Evolutionary conservation across 495 filamentous ascomycete species (phyloP).

Genomic region (Penicillium bialowiezense): DNA sequence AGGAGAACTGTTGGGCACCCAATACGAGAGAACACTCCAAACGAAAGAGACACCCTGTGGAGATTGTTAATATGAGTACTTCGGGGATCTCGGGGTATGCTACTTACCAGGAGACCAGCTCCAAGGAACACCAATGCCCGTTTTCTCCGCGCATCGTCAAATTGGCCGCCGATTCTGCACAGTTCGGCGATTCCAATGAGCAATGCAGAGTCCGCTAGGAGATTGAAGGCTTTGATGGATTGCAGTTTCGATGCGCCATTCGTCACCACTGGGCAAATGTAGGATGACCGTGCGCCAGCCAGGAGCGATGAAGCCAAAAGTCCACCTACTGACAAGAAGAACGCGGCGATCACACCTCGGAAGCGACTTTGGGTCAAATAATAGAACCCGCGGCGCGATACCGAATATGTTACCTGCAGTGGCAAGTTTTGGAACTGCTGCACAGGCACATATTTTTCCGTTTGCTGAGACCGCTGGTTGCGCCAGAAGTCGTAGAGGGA

Average conservation of each 20-base stretch:
- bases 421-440: slow-evolving; percentile 18
- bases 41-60: slow-evolving; percentile 35
- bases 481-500: slow-evolving; percentile 44
- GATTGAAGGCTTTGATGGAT: slow-evolving; percentile 22
- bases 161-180: slow-evolving; percentile 13
- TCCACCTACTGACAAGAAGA: slow-evolving; percentile 32
- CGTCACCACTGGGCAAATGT: slow-evolving; percentile 43
- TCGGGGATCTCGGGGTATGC: not conserved
- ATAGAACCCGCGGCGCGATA: slow-evolving; percentile 22
- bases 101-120: slow-evolving; percentile 38
- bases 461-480: slow-evolving; percentile 27
- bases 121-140: slow-evolving; percentile 30
- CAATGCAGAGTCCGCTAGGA: slow-evolving; percentile 34
- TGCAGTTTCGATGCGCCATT: slow-evolving; percentile 23
- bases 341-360: slow-evolving; percentile 34
- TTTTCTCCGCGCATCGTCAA: slow-evolving; percentile 26
- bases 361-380: slow-evolving; percentile 26
- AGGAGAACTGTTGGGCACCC: slow-evolving; percentile 22
- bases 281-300: slow-evolving; percentile 38
- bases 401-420: slow-evolving; percentile 17
- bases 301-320: slow-evolving; percentile 24
- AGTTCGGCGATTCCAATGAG: slow-evolving; percentile 35
- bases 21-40: slow-evolving; percentile 24
- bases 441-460: slow-evolving; percentile 17
- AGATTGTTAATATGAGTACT: slow-evolving; percentile 3